Base-by-base conservation (phyloP, 371 early-diverging fungal genomes). In the Rhizopus arrhizus region DNA sequence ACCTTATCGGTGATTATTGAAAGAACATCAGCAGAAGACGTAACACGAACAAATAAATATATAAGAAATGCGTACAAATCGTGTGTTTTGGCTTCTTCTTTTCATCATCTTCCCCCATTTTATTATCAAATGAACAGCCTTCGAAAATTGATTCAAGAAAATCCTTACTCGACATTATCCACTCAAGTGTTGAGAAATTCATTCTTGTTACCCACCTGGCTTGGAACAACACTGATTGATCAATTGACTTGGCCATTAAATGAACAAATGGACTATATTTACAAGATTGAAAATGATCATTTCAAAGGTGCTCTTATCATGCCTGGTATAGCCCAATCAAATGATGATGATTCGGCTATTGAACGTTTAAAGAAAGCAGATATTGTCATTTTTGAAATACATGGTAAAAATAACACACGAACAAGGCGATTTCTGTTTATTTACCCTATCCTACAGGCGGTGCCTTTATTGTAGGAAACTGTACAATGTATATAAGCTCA, bases 331-430 rank as follows among this genome's bases (percentile, higher is more conserved):
- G 40, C 48, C 32, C 33, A 51, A 10, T 66, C 22, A 22, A 22
- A 58, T 16, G 65, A 65, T 41, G 66, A 66, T 36, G 47, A 35
- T 7, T 56, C 53, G 1, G 66, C 66, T 2, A 34, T 66, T 29
- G 32, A 59, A 51, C 47, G 68, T 4, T 33, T 67, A 13, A 35
- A 62, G 40, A 50, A 53, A 9, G 70, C 75, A 12, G 75, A 78
- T 53, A 48, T 78, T 54, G 69, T 78, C 22, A 72, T 78, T 34
- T 78, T 74, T 53, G 67, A 78, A 41, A 50, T 78, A 2, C 78
- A 78, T 49, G 68, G 67, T 65, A 58, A 34, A 32, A 38, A 34
- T 28, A 40, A 28, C 8, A 38, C 5, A 11, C 40, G 11, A 38
- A 22, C 22, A 36, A 38, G 22, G 36, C 16, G 42, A n/a, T 10